Percentiles rank a stretch among this genome's conserved stretches.
Evolutionary conservation across 2,329 filamentous ascomycete species (phyloP).

Genomic region (Botrytis galanthina): DNA sequence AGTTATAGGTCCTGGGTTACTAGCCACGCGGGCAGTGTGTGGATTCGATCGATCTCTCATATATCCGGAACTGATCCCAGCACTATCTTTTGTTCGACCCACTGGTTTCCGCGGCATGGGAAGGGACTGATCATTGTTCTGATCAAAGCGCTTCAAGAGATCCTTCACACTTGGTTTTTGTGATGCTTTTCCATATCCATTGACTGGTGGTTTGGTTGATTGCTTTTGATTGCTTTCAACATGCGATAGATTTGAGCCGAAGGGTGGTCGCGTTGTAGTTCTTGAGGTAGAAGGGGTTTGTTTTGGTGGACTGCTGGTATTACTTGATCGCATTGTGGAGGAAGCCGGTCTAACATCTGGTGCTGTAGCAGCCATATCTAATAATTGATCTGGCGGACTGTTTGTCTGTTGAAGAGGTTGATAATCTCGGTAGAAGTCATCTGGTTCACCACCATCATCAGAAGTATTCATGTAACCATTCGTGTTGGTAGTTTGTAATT

Average conservation of each 20-base stretch:
- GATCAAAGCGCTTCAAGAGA: slow-evolving; percentile 75
- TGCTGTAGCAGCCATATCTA: slow-evolving; percentile 36
- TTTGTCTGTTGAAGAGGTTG: slow-evolving; percentile 38
- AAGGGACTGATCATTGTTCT: slow-evolving; percentile 48
- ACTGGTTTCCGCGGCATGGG: slow-evolving; percentile 36
- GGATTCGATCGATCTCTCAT: slow-evolving; percentile 33
- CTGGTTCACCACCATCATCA: slow-evolving; percentile 39
- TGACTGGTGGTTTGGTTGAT: slow-evolving; percentile 31
- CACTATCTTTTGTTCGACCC: slow-evolving; percentile 28
- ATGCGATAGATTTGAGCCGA: slow-evolving; percentile 57
- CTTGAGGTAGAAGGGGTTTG: slow-evolving; percentile 44
- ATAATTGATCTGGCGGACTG: slow-evolving; percentile 25
- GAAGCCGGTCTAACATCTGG: slow-evolving; percentile 44
- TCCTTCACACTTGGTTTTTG: slow-evolving; percentile 69
- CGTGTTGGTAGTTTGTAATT: slow-evolving; percentile 25
- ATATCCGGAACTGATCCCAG: slow-evolving; percentile 24
- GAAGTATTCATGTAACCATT: slow-evolving; percentile 30
- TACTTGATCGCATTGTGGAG: slow-evolving; percentile 49
- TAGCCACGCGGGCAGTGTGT: slow-evolving; percentile 34
- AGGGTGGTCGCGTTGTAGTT: slow-evolving; percentile 43
- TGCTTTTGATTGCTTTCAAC: slow-evolving; percentile 42
- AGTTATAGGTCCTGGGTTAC: slow-evolving; percentile 24
- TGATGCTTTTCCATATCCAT: slow-evolving; percentile 27
- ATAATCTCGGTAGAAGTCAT: slow-evolving; percentile 51
- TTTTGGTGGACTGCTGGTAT: slow-evolving; percentile 50